Base-by-base conservation (phyloP, 75 land plant species). In the Picea sitchensis region DNA sequence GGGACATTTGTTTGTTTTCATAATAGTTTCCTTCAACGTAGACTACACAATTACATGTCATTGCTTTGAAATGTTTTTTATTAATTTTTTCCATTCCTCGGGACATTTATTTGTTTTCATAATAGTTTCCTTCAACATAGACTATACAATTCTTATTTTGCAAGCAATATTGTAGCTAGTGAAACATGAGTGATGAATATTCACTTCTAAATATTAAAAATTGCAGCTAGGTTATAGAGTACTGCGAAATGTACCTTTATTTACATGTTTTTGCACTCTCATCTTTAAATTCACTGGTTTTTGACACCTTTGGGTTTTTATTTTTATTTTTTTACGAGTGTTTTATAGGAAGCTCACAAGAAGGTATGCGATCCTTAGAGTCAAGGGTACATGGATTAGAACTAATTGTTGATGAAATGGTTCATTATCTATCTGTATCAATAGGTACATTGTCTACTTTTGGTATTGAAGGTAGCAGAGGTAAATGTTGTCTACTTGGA, bases 261-360 rank as follows among this genome's bases (percentile, higher is more conserved):
- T 9, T 44, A 51, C 7, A 1, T 57, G 17, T 2, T 8, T 61
- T 74, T 58, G 3, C 9, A 56, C 11, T 12, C 75, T 30, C 73
- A 5, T 21, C 11, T 57, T 76, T 76, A 20, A 23, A 56, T 31
- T 76, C 15, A 1, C 6, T 26, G 15, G 30, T 76, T 30, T 4
- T 56, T 76, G 38, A 57, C 11, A 54, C 13, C 15, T 47, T 30
- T n/a, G 13, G 32, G 17, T 18, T 26, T 26, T 26, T 26, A 26
- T 56, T 76, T 76, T 56, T 56, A 14, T 56, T 57, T 20, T 80
- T 44, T 36, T 72, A 47, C 14, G 75, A 89, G 89, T 89, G 61
- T 36, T 91, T 89, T 56, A 91, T 91, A 61, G 89, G 93, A 26
- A 89, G 69, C 83, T 91, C 93, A 59, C 93, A 89, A 58, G 87